phyloP scores from a whole-genome alignment of 768 basidiomycete genomes.

The Russula emetica region DNA sequence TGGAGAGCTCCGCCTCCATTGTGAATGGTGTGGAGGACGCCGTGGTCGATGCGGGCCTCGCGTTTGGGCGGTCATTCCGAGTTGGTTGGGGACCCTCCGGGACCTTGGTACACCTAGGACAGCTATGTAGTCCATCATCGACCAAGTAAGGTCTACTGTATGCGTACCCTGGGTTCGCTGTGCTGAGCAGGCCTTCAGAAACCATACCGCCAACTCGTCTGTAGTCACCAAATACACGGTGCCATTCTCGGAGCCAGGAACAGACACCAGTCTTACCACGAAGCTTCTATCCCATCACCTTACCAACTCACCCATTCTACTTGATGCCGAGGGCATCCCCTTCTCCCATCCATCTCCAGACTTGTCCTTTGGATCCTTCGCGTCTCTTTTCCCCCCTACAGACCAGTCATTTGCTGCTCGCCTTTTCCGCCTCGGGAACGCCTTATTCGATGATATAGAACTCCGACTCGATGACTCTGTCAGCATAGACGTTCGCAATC shows the following conservation, averaged over 20 bases:
- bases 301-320: conserved; percentile 62
- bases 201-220: conserved; percentile 58
- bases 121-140: conserved; percentile 55
- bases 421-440: conserved; percentile 83
- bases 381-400: conserved; percentile 60
- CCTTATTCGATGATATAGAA: conserved; percentile 83
- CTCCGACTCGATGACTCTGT: conserved; percentile 53
- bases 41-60: conserved; percentile 76
- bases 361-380: conserved; percentile 77
- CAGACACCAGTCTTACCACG: conserved; percentile 43
- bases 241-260: conserved; percentile 37
- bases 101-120: conserved; percentile 69
- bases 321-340: conserved; percentile 67
- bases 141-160: conserved; percentile 43
- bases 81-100: conserved; percentile 89
- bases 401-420: conserved; percentile 72
- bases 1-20: conserved; percentile 62
- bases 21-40: conserved; percentile 60
- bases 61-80: conserved; percentile 82
- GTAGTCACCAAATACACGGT: conserved; percentile 49
- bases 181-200: conserved; percentile 35
- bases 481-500: conserved; percentile 58
- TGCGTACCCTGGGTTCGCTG: neutral
- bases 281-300: conserved; percentile 76
- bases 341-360: conserved; percentile 58